Conservation (phyloP, 768 basidiomycete genomes). For the Amanita exitialis region DNA sequence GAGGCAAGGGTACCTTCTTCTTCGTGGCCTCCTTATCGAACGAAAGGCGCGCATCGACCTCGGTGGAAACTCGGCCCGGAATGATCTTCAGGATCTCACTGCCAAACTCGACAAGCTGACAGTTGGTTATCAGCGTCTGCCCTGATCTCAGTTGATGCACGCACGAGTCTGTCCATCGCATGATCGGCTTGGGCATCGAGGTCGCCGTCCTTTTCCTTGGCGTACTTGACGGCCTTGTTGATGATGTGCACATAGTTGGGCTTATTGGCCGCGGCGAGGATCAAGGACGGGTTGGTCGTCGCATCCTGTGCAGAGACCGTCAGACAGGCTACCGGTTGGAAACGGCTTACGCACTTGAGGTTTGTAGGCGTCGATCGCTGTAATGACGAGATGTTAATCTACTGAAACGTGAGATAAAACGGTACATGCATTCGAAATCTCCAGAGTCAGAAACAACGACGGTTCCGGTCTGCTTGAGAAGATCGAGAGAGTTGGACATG, state of each 20-base stretch:
- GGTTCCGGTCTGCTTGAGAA: constrained; percentile 87
- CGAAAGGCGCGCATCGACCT: constrained; percentile 96
- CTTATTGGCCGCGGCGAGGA: constrained; percentile 90
- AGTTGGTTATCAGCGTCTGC: neutral
- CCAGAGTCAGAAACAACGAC: constrained; percentile 97
- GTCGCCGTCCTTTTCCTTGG: constrained; percentile 73
- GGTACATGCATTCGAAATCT: constrained; percentile 71
- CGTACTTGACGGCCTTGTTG: constrained; percentile 62
- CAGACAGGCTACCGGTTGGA: neutral
- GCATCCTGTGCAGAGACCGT: constrained; percentile 57
- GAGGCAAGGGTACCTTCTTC: constrained; percentile 46
- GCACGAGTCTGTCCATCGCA: constrained; percentile 83
- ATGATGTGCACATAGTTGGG: constrained; percentile 76
- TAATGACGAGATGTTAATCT: constrained; percentile 5
- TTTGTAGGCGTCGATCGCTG: constrained; percentile 94
- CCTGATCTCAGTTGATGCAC: constrained; percentile 15
- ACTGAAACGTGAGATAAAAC: constrained; percentile 5
- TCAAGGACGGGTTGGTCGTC: constrained; percentile 94
- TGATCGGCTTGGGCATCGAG: constrained; percentile 65
- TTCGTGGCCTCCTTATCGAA: constrained; percentile 93
- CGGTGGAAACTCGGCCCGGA: constrained; percentile 97
- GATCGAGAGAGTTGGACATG: constrained; percentile 77
- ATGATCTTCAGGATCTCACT: constrained; percentile 92
- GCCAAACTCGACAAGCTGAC: constrained; percentile 93
- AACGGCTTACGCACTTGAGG: constrained; percentile 51